These are phyloP conservation scores for Thoreauomyces humboldtii DNA, from an alignment of 192 early-diverging fungal genomes.

Conservation along the genomic window DNA sequence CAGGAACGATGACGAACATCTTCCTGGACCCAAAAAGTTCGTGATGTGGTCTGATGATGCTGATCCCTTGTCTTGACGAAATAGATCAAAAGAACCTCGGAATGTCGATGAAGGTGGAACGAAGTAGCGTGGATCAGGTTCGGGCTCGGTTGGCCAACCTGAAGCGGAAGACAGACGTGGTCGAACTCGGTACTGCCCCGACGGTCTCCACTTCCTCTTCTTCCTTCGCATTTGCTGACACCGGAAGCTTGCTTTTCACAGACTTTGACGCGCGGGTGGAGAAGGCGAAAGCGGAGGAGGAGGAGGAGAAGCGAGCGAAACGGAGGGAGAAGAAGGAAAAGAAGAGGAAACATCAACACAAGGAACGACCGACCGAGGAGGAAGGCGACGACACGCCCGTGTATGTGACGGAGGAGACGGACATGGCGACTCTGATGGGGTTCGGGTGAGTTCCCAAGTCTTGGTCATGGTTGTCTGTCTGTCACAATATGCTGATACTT, in stretches of 20 bases:
- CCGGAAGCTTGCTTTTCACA: conserved; percentile 15
- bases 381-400: too few relatives aligned
- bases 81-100: conserved; percentile 80
- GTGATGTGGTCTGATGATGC: background rate
- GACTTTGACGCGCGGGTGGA: conserved; percentile 71
- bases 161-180: conserved; percentile 67
- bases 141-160: conserved; percentile 63
- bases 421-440: conserved; percentile 80
- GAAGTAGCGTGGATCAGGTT: conserved; percentile 74
- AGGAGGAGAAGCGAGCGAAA: conserved; percentile 59
- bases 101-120: conserved; percentile 79
- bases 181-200: conserved; percentile 56
- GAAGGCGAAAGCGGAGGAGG: conserved; percentile 63
- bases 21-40: too few relatives aligned
- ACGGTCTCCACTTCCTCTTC: background rate
- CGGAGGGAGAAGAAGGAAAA: conserved; percentile 46
- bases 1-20: background rate
- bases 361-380: conserved; percentile 42
- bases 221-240: conserved; percentile 6
- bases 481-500: background rate
- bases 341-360: conserved; percentile 60
- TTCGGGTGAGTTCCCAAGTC: conserved; percentile 32
- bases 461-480: background rate
- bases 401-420: conserved; percentile 45
- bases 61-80: background rate